Evolutionary conservation across 176 grass and related monocot species (phyloP).

Genomic region (Sorghum bicolor): Sorghum_bicolor_NCBIv3 NC_012872.2:8906001-8906500

Average conservation of each 20-base stretch:
- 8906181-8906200: constrained; percentile 90
- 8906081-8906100: constrained; percentile 85
- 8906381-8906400: not conserved
- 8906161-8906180: constrained; percentile 94
- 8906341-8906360: not conserved
- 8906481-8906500: constrained; percentile 74
- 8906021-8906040: constrained; percentile 83
- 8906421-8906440: constrained; percentile 35
- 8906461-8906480: constrained; percentile 93
- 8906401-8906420: not conserved
- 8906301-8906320: constrained; percentile 1
- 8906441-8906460: constrained; percentile 59
- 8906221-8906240: constrained; percentile 77
- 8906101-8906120: constrained; percentile 83
- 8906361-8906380: not conserved
- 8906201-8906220: constrained; percentile 97
- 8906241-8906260: constrained; percentile 90
- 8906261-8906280: constrained; percentile 86
- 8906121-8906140: constrained; percentile 71
- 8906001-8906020: constrained; percentile 66
- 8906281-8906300: constrained; percentile 95
- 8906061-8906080: constrained; percentile 93
- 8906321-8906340: not conserved
- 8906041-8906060: constrained; percentile 74
- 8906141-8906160: constrained; percentile 94